Base-by-base conservation (phyloP, 345 rosid species). In the Erodium maritimum region DNA sequence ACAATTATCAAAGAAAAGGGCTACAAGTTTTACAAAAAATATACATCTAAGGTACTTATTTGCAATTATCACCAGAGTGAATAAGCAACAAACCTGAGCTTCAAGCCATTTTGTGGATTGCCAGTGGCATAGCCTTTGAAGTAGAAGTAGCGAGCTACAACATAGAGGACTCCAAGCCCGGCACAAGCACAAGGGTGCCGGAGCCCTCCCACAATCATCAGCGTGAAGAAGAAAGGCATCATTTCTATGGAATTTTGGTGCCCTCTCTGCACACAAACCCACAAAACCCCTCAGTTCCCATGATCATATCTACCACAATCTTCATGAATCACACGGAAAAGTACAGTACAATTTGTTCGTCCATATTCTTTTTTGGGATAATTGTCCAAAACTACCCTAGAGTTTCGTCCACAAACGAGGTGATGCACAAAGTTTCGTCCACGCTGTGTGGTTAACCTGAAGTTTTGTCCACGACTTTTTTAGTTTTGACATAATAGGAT, bases 91-190 rank as follows among this genome's bases (percentile, higher is more conserved):
- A 61, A 90, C 95, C 95, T 96, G 23, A 84, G 81, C 16, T 45
- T 61, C 66, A 88, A 90, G 42, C 96, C 96, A 0, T 84, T 86
- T 52, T 59, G 53, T 61, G 96, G 98, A 66, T 84, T 85, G 1
- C 95, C 90, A 53, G 96, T 82, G 37, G 98, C 56, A 56, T 91
- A 91, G 69, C 95, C 96, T 65, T 77, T 73, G 77, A 91, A 91
- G 68, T 87, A 90, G 79, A 86, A 91, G 68, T 65, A 82, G 46
- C 98, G 79, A 58, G 83, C 61, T 52, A 88, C 58, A 0, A 33
- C 56, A 42, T 72, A 90, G 34, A 84, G 23, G 23, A 55, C 56
- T 7, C 97, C 95, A 52, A 90, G 78, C 0, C 54, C 77, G 54
- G 90, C 57, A 62, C 69, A 77, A 22, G 71, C 21, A 34, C 79